Base-by-base conservation (phyloP, 805 yeast genomes). In the Yarrowia divulgata region DNA sequence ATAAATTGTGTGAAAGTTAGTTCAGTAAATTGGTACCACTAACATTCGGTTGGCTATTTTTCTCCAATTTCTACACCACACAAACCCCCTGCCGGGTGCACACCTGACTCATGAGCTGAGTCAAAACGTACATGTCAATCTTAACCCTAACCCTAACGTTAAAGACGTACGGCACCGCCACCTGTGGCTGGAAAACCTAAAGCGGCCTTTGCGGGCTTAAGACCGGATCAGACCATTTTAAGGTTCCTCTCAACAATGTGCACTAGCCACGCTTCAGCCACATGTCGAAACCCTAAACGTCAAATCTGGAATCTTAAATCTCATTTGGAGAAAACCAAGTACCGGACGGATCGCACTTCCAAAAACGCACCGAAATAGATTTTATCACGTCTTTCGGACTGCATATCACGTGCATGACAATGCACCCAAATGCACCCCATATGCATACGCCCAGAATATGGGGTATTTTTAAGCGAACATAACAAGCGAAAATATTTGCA, bases 241-340 rank as follows among this genome's bases (percentile, higher is more conserved):
- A 18, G 18, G 34, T 54, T 54, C 10, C n/a, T 7, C 34, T 4
- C 42, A 50, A 50, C 40, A 50, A 50, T 1, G 8, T 34, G 50
- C 58, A 54, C 58, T 54, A 54, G 58, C 58, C 58, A 54, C 58
- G 5, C 12, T 0, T 35, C 58, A 54, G 58, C 58, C 58, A 54
- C 58, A 54, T 37, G 2, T 13, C n/a, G 10, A 34, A 52, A 52
- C 55, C 23, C 37, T 32, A 49, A 49, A 32, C 6, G 5, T 4
- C 18, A 32, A 29, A 3, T 45, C 32, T n/a, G 49, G 4, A 42
- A 42, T 19, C 18, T 42, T 42, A 42, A 39, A 39, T 39, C 18
- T 8, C 13, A n/a, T 13, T 13, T 23, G 52, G n/a, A 23, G 18
- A 50, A 50, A 50, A 50, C 57, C 9, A 50, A 34, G 40, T 50